These are phyloP conservation scores for Acanthamoeba royreba DNA, from an alignment of 208 protist genomes.

Conservation along the genomic window DNA sequence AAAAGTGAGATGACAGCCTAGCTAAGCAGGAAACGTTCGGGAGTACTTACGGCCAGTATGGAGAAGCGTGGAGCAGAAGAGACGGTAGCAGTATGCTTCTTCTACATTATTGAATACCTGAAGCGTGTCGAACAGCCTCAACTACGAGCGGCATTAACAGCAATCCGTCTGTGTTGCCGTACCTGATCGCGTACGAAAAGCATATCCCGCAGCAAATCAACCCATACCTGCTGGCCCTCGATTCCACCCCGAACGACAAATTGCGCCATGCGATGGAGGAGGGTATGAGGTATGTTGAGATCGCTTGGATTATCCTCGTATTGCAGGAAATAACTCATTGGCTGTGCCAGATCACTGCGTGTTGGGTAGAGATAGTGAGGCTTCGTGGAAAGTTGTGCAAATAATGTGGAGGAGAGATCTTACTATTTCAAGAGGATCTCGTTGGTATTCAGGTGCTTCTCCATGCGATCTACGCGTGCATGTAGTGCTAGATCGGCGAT, in stretches of 20 bases:
- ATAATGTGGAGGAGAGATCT: not conserved
- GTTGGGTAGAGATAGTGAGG: not conserved
- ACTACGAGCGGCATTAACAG: too few relatives aligned
- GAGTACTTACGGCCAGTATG: not conserved
- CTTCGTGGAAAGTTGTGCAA: not conserved
- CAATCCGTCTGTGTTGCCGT: too few relatives aligned
- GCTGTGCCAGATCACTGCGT: conserved; percentile 16
- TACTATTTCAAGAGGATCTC: conserved; percentile 47
- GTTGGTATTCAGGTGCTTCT: conserved; percentile 13
- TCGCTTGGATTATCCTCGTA: not conserved
- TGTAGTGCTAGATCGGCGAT: not conserved
- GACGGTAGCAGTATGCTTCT: not conserved
- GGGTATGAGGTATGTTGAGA: not conserved
- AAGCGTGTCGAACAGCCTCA: not conserved
- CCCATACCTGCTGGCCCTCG: too few relatives aligned
- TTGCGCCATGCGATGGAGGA: conserved; percentile 9
- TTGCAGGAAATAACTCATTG: not conserved
- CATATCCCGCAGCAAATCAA: too few relatives aligned
- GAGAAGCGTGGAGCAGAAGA: conserved; percentile 22
- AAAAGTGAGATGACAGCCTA: too few relatives aligned
- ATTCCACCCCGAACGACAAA: too few relatives aligned
- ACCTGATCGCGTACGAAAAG: too few relatives aligned
- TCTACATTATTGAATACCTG: not conserved
- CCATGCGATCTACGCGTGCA: not conserved
- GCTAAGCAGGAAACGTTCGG: too few relatives aligned